Percentiles rank a stretch among this genome's conserved stretches.
Conservation (phyloP, 1,139 yeast genomes). For the Eremothecium cymbalariae region DNA sequence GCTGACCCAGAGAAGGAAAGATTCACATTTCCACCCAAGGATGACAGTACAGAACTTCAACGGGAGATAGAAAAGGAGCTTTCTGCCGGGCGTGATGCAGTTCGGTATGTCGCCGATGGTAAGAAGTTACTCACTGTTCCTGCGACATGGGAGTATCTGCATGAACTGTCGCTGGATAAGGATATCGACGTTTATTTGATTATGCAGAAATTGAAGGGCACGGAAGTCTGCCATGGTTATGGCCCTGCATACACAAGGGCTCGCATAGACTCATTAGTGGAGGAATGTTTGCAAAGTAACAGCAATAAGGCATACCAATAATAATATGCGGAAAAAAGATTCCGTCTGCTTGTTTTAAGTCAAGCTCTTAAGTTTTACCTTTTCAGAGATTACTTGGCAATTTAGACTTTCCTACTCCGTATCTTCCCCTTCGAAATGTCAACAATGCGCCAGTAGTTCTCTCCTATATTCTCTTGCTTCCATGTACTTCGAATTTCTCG, state of each 20-base stretch:
- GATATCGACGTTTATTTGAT: conserved; percentile 52
- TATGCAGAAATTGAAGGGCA: conserved; percentile 52
- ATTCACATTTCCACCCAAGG: conserved; percentile 13
- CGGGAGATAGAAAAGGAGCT: no score
- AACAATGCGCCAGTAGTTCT: no score
- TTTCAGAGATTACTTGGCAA: no score
- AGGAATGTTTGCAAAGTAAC: conserved; percentile 4
- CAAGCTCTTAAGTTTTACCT: no score
- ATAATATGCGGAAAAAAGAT: no score
- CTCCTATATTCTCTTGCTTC: no score
- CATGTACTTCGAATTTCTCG: no score
- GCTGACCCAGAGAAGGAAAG: conserved; percentile 6
- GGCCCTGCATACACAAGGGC: conserved; percentile 71
- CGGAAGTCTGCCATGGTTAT: conserved; percentile 69
- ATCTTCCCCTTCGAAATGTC: no score
- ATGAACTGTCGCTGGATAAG: conserved; percentile 39
- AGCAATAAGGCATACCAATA: no score
- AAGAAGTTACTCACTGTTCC: conserved; percentile 55
- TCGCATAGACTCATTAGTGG: conserved; percentile 37
- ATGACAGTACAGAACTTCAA: neutral
- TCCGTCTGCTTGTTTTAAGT: no score
- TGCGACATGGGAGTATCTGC: conserved; percentile 74
- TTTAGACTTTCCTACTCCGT: no score
- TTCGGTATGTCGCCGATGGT: conserved; percentile 16
- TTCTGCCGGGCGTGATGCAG: conserved; percentile 1